Evolutionary conservation across 495 filamentous ascomycete species (phyloP), one percentile per base, ranked within the genome.

Genomic region (Polyplosphaeria fusca): DNA sequence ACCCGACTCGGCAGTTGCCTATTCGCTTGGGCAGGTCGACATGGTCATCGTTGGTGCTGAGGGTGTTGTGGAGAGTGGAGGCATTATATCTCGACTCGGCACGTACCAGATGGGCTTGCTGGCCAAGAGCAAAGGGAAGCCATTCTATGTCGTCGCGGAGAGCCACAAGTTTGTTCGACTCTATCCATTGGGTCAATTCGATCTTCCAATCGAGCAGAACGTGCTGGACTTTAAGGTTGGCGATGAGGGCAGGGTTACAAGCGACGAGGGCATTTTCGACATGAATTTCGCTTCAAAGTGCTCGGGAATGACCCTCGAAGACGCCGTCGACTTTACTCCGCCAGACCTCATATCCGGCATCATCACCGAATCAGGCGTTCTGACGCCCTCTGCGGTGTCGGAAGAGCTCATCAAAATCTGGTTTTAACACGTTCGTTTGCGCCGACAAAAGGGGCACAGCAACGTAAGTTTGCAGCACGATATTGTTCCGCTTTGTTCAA

Each of bases 31-130:
- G n/a, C 86, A 86, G 70, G 79, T 89, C 9, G 80, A 86, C 64
- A 79, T 91, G 63, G 85, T 92, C 0, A 84, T 98, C 44, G 88
- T 94, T 13, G 93, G 93, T 44, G 89, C 91, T n/a, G 93, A 98
- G 63, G 90, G 87, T 42, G 89, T 96, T 18, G 88, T 93, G 37
- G 88, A 94, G 63, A 94, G 96, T 69, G 93, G 93, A 16, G 91
- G 92, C 23, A 84, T 96, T 52, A 88, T 98, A 57, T 90, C 84
- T 37, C 76, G 91, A 43, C 80, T 97, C 77, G 93, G 93, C 20
- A 96, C 93, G 4, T 90, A 87, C 60, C 93, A 96, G 73, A 83
- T 97, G 46, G 91, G 89, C 0, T 72, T 88, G 43, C 75, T 96
- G 43, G 88, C 89, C 38, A 89, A 88, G 60, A 80, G 82, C 2